These are phyloP conservation scores for Coemansia sp. DNA, from an alignment of 192 early-diverging fungal genomes.

Conservation along the genomic window DNA sequence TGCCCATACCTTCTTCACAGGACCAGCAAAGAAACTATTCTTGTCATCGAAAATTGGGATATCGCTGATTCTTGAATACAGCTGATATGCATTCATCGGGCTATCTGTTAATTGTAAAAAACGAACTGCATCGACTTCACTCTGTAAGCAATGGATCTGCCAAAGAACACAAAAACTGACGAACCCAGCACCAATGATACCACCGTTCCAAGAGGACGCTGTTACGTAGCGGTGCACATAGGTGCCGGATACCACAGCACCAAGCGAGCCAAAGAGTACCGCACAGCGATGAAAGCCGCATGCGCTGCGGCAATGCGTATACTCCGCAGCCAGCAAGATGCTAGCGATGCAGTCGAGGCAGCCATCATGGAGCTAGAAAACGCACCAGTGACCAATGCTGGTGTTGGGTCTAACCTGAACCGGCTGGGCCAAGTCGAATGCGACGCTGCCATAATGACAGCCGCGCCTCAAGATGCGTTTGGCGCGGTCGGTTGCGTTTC, in stretches of 20 bases:
- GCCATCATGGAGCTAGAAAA: conserved; percentile 51
- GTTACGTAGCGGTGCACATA: conserved; percentile 39
- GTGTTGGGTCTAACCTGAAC: conserved; percentile 79
- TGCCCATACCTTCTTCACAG: too few species aligned
- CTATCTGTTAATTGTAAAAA: too few species aligned
- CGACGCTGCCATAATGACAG: conserved; percentile 82
- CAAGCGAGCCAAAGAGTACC: conserved; percentile 19
- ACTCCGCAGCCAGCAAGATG: conserved; percentile 9
- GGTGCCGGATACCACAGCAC: conserved; percentile 41
- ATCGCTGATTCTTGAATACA: too few species aligned
- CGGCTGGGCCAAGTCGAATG: conserved; percentile 75
- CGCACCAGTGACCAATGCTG: conserved; percentile 59
- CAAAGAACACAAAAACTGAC: not conserved
- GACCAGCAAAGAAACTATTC: too few species aligned
- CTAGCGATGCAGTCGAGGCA: conserved; percentile 27
- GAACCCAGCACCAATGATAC: not conserved
- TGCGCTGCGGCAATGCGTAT: conserved; percentile 23
- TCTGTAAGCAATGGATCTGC: not conserved
- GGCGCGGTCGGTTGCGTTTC: conserved; percentile 71
- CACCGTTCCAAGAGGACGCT: not conserved
- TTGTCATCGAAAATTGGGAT: too few species aligned
- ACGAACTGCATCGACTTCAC: too few species aligned
- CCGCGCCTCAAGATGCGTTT: conserved; percentile 59
- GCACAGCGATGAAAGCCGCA: conserved; percentile 25
- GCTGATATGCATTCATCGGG: too few species aligned